Evolutionary conservation across 768 basidiomycete species (phyloP), one percentile per base, ranked within the genome.

Genomic region (Leucocoprinus sp.): DNA sequence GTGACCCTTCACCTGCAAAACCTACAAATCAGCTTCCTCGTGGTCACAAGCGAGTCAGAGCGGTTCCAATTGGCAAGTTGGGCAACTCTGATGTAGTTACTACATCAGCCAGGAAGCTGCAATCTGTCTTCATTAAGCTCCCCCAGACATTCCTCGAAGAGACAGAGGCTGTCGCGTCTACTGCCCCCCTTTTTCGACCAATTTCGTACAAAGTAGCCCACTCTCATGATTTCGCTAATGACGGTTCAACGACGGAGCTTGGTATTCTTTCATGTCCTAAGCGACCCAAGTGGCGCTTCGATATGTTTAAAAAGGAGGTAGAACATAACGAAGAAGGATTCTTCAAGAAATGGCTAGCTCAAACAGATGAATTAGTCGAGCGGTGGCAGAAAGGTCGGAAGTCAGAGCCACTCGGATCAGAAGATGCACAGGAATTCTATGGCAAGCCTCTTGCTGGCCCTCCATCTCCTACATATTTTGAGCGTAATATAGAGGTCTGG

Each of bases 401-500:
- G 23, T 53, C 50, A 34, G 18, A 47, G 15, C 48, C 34, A 18
- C 35, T 38, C 37, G 24, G 39, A 38, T 8, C 28, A n/a, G 52
- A 48, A 15, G 49, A 55, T 29, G 8, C 23, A 6, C 48, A 49
- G 23, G 46, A 24, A 36, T 44, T 34, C 38, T 45, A 53, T 5
- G 40, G 47, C 11, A 7, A 45, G 17, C 37, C 43, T 26, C 36
- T 39, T 14, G 37, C 53, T 22, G 69, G 81, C 73, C 80, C 79
- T 8, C 64, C 67, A 35, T 84, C 87, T 3, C 80, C 84, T 2
- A 82, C 84, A 1, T 82, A 83, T 62, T 96, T 80, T 60, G 93
- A 96, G 63, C 75, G 87, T 33, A 96, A 97, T 60, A 56, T 96
- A 36, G 88, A 96, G 58, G 92, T 96, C 11, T 97, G 93, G 93